Conservation (phyloP, 228 moss, liverwort and hornwort genomes). For the Sphagnum fallax region DNA sequence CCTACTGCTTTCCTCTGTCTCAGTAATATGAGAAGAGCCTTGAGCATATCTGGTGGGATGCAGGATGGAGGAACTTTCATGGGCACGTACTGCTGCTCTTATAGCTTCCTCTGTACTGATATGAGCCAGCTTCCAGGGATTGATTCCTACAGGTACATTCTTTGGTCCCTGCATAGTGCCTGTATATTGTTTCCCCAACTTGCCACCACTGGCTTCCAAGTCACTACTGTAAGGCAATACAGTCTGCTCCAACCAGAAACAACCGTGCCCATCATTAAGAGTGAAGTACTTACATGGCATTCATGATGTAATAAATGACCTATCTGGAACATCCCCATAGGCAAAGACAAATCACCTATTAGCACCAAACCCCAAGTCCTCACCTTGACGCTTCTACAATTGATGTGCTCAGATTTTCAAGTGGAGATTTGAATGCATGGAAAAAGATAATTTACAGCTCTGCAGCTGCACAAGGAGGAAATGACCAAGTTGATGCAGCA, state of each 20-base stretch:
- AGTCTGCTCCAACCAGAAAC: constrained; percentile 17
- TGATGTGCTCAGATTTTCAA: too few relatives aligned
- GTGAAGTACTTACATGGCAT: too few relatives aligned
- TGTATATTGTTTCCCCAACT: constrained; percentile 17
- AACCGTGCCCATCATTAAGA: neutral
- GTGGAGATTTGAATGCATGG: too few relatives aligned
- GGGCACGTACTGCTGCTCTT: constrained; percentile 33
- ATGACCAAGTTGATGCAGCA: too few relatives aligned
- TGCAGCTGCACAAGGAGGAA: too few relatives aligned
- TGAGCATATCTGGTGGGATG: constrained; percentile 36
- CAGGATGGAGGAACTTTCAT: constrained; percentile 50
- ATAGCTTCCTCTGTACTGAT: constrained; percentile 31
- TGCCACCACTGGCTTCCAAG: constrained; percentile 36
- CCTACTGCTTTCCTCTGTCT: constrained; percentile 78
- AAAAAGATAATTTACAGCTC: too few relatives aligned
- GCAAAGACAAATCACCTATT: too few relatives aligned
- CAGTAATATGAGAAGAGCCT: constrained; percentile 36
- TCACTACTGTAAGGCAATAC: constrained; percentile 35
- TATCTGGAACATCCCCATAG: too few relatives aligned
- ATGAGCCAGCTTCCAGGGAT: constrained; percentile 66
- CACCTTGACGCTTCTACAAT: too few relatives aligned
- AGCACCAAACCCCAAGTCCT: too few relatives aligned
- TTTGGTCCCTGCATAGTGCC: constrained; percentile 28
- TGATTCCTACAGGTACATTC: constrained; percentile 54
- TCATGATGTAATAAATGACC: too few relatives aligned